Evolutionary conservation across 2,329 filamentous ascomycete species (phyloP).

Genomic region (Trichoderma harzianum): DNA sequence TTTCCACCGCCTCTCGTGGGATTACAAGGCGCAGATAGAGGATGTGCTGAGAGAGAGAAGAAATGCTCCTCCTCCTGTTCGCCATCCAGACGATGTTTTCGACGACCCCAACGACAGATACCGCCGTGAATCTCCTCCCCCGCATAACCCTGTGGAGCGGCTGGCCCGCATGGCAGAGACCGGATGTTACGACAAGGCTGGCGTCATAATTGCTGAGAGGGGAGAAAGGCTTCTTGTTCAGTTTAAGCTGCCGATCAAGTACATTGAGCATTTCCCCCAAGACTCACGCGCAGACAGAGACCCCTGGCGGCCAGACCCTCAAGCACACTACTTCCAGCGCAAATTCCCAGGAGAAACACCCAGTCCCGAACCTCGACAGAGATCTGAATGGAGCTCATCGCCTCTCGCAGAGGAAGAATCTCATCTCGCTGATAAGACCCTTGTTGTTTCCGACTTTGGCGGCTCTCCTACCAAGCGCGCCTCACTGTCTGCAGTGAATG

Average conservation of each 20-base stretch:
- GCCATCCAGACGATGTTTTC: constrained; percentile 25
- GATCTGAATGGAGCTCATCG: background rate
- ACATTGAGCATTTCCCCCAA: constrained; percentile 30
- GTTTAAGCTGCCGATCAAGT: constrained; percentile 37
- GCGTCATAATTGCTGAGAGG: constrained; percentile 29
- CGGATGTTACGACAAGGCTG: constrained; percentile 30
- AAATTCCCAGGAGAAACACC: background rate
- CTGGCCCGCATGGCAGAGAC: constrained; percentile 29
- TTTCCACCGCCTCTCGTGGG: background rate
- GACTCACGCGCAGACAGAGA: too few species aligned
- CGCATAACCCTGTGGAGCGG: constrained; percentile 23
- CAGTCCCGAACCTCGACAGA: background rate
- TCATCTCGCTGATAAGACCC: constrained; percentile 8
- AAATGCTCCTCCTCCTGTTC: background rate
- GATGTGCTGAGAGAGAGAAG: background rate
- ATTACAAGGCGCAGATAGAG: background rate
- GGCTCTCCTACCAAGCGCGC: background rate
- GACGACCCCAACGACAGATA: constrained; percentile 25
- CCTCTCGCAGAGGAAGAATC: background rate
- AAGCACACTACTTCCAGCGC: background rate
- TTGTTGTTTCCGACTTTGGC: constrained; percentile 12
- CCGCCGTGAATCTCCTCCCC: constrained; percentile 24
- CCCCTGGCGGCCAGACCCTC: too few species aligned
- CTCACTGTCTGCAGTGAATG: background rate
- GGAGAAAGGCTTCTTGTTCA: constrained; percentile 34